Conservation (phyloP, 2,329 filamentous ascomycete genomes). For the Graphilbum sp. region DNA sequence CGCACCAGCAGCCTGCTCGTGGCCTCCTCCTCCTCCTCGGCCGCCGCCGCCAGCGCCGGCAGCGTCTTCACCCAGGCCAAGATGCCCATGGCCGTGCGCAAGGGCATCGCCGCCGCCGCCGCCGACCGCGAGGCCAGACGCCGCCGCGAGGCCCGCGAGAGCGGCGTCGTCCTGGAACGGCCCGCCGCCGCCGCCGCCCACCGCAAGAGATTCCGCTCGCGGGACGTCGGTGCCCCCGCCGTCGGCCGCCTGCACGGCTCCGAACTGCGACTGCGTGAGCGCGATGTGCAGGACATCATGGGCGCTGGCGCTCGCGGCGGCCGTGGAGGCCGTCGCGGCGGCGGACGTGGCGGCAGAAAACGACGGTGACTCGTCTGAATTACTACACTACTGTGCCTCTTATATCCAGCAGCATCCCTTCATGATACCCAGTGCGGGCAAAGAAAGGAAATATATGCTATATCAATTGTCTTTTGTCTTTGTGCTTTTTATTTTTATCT, state of each 20-base stretch:
- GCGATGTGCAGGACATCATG: conserved; percentile 53
- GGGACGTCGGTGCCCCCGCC: conserved; percentile 51
- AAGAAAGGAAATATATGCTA: too few species aligned
- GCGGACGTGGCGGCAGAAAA: too few species aligned
- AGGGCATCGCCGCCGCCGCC: conserved; percentile 63
- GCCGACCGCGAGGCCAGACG: conserved; percentile 50
- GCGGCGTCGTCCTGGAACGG: conserved; percentile 73
- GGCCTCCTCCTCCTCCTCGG: conserved; percentile 67
- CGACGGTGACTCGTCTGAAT: too few species aligned
- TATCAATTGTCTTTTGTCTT: too few species aligned
- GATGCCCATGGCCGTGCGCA: conserved; percentile 78
- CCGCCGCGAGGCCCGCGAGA: conserved; percentile 68
- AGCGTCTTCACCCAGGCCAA: conserved; percentile 64
- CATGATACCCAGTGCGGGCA: too few species aligned
- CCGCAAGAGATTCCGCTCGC: conserved; percentile 23
- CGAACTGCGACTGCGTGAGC: conserved; percentile 60
- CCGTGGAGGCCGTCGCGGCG: background rate
- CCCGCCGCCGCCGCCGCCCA: conserved; percentile 16
- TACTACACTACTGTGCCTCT: too few species aligned
- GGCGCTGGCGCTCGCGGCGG: background rate
- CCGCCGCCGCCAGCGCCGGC: conserved; percentile 35
- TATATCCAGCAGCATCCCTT: too few species aligned
- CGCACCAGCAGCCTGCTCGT: conserved; percentile 38
- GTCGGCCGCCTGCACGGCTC: conserved; percentile 71
- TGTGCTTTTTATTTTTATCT: background rate